Evolutionary conservation across 345 rosid species (phyloP).

Genomic region (Eucalyptus cladocalyx): DNA sequence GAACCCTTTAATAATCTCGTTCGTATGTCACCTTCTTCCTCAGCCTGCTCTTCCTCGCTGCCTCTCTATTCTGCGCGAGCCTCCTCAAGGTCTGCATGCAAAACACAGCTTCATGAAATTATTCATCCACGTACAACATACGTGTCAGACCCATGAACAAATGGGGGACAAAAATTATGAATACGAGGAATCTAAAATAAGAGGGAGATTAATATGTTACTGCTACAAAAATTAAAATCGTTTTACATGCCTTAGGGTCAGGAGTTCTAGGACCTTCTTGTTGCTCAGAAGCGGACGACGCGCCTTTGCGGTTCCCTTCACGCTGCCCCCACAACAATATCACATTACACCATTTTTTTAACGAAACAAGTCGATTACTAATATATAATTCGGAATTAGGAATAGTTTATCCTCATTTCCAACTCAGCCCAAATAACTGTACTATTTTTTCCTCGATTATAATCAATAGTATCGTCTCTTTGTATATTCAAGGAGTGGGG

Average conservation of each 20-base stretch:
- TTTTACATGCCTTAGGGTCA: conserved; percentile 25
- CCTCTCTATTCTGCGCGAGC: conserved; percentile 52
- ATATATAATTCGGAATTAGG: not conserved
- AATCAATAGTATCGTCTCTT: not conserved
- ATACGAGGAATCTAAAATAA: not conserved
- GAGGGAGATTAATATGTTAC: not conserved
- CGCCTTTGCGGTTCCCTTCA: conserved; percentile 36
- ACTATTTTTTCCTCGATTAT: not conserved
- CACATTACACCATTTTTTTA: not conserved
- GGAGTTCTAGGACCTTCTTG: conserved; percentile 40
- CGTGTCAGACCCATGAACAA: not conserved
- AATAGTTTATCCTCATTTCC: not conserved
- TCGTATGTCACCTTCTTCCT: conserved; percentile 21
- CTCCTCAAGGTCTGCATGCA: conserved; percentile 27
- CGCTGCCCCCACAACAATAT: conserved; percentile 7
- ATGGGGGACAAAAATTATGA: not conserved
- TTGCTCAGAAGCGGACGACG: conserved; percentile 16
- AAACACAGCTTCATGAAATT: not conserved
- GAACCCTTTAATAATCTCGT: not conserved
- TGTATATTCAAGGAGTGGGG: not conserved
- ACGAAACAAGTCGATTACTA: not conserved
- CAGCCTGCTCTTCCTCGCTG: conserved; percentile 46
- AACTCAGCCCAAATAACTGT: not conserved
- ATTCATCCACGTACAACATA: not conserved
- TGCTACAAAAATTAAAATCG: not conserved